phyloP scores from a whole-genome alignment of 768 basidiomycete genomes.

The Cystobasidium tubakii region DNA sequence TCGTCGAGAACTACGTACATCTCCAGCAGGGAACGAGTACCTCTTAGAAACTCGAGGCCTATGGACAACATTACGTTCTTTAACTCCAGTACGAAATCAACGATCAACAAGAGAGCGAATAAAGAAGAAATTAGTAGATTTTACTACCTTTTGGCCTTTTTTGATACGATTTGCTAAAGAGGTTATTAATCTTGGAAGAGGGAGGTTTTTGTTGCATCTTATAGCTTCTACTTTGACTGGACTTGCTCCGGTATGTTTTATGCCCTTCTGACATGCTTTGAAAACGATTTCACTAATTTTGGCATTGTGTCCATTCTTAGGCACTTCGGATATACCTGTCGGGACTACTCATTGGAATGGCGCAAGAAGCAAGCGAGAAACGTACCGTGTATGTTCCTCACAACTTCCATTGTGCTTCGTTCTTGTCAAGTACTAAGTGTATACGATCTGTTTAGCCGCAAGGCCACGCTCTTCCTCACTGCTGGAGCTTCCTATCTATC shows the following conservation, averaged over 20 bases:
- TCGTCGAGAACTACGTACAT: slow-evolving; percentile 1
- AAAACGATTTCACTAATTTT: no score
- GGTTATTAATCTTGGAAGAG: slow-evolving; percentile 7
- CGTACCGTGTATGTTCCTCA: not conserved
- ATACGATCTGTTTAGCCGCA: no score
- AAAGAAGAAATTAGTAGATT: slow-evolving; percentile 7
- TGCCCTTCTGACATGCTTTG: no score
- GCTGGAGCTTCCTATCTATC: slow-evolving; percentile 24
- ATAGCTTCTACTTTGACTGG: slow-evolving; percentile 25
- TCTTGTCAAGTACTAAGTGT: no score
- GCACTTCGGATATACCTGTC: slow-evolving; percentile 26
- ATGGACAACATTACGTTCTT: slow-evolving; percentile 13
- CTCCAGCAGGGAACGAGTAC: slow-evolving; percentile 8
- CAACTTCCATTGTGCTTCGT: no score
- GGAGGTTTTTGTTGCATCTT: slow-evolving; percentile 16
- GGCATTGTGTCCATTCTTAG: no score
- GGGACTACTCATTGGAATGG: slow-evolving; percentile 5
- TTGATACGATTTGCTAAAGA: slow-evolving; percentile 20
- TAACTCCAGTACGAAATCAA: not conserved
- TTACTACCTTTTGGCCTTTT: slow-evolving; percentile 23
- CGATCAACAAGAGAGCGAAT: not conserved
- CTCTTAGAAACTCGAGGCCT: not conserved
- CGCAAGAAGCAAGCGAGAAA: not conserved
- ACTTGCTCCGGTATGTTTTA: slow-evolving; percentile 10
- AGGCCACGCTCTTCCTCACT: slow-evolving; percentile 2